Evolutionary conservation across 2,329 filamentous ascomycete species (phyloP), one percentile per base, ranked within the genome.

Genomic region (Beauveria australis): DNA sequence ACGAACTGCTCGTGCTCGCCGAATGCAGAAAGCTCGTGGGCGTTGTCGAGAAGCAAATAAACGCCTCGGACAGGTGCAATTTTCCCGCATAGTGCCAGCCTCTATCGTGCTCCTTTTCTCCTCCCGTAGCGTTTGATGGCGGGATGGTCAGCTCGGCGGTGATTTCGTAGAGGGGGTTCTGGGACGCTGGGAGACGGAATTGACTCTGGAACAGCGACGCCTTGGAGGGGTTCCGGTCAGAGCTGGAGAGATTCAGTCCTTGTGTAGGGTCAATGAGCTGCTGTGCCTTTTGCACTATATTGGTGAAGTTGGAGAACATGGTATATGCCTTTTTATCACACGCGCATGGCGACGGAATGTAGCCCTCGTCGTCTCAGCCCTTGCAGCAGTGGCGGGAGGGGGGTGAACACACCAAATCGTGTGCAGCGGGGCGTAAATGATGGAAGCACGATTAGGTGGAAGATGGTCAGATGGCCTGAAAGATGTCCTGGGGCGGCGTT

Each of bases 151-250:
- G 85, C 79, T 99, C 94, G 70, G 94, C 92, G 63, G 89, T 92
- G 76, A 99, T 97, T 79, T 99, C 94, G 77, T 95, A 92, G 61
- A 97, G 83, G 60, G 94, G 94, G 64, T 89, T 92, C 76, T 99
- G 93, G 44, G 91, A 89, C 70, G 91, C 86, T 51, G 94, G 94
- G 40, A 99, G 88, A 66, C 94, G 91, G 79, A 99, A 99, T 76
- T 99, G 94, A 74, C 89, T 88, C 77, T 94, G 92, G 78, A 97
- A 99, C 62, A 97, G 85, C 56, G 89, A 88, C 60, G 92, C 87
- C 78, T 97, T 97, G 71, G 92, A 93, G 54, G 92, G 92, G 72
- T 91, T 89, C 64, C 84, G 84, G 75, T 94, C 90, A 62, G 88
- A 85, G 69, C 86, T 83, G 67, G 87, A 85, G 62, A 90, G 81